Conservation (phyloP, 192 early-diverging fungal species). For the Entophlyctis helioformis region DNA sequence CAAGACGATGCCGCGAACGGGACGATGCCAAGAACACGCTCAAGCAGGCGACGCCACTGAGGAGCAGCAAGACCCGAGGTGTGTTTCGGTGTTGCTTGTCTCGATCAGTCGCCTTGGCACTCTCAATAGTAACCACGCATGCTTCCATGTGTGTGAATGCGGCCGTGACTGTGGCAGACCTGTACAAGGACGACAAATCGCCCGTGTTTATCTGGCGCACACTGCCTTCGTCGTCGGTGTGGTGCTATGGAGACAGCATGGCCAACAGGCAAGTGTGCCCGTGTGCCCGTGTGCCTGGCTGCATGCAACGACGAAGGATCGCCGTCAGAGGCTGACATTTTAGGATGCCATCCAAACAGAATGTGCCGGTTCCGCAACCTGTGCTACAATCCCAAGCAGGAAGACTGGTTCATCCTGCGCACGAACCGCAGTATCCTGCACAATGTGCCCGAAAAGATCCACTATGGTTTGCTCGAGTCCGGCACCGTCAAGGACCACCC, state of each 20-base stretch:
- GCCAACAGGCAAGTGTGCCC: constrained; percentile 3
- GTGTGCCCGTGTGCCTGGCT: neutral
- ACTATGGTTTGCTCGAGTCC: constrained; percentile 22
- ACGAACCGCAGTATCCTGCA: constrained; percentile 21
- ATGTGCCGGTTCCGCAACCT: constrained; percentile 33
- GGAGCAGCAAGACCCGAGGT: too few species aligned
- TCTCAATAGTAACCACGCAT: too few species aligned
- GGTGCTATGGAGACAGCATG: constrained; percentile 17
- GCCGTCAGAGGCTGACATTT: neutral
- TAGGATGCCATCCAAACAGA: constrained; percentile 5
- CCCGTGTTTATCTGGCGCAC: constrained; percentile 3
- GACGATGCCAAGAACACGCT: too few species aligned
- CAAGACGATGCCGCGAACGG: too few species aligned
- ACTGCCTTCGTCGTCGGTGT: constrained; percentile 27
- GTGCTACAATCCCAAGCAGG: constrained; percentile 21
- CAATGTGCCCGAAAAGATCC: constrained; percentile 20
- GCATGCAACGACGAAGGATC: neutral
- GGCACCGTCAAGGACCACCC: constrained; percentile 24
- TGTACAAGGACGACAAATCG: constrained; percentile 7
- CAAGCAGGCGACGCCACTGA: too few species aligned
- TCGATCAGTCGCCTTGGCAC: too few species aligned
- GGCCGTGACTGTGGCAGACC: too few species aligned
- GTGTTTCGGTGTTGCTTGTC: too few species aligned
- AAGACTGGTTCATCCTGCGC: constrained; percentile 30
- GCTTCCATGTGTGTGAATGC: too few species aligned